Conservation (phyloP, 176 grass and related monocot species). For the Areca catechu region DNA sequence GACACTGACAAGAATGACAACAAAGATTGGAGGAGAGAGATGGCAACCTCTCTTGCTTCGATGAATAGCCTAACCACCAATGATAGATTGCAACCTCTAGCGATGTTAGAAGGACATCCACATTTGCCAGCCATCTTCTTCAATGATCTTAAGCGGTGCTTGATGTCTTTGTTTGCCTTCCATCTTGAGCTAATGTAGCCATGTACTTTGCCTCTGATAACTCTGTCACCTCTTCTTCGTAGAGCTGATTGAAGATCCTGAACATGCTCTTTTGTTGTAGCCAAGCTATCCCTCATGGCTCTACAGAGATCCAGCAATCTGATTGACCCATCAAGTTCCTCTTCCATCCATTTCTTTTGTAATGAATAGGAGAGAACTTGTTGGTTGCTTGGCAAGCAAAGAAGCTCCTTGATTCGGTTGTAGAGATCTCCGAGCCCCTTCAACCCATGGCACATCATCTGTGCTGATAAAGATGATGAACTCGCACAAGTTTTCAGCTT, state of each 20-base stretch:
- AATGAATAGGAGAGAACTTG: constrained; percentile 7
- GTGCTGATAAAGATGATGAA: constrained; percentile 3
- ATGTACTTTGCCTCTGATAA: constrained; percentile 15
- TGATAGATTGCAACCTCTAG: constrained; percentile 7
- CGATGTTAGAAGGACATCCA: neutral
- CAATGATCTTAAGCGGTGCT: constrained; percentile 20
- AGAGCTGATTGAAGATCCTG: constrained; percentile 26
- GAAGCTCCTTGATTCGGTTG: constrained; percentile 19
- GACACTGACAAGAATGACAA: constrained; percentile 19
- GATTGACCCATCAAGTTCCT: constrained; percentile 8
- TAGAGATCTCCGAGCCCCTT: constrained; percentile 5
- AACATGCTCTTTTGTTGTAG: constrained; percentile 18
- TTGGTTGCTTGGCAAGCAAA: constrained; percentile 20
- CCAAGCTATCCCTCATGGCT: constrained; percentile 29
- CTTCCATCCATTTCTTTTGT: constrained; percentile 15
- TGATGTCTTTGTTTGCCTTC: constrained; percentile 24
- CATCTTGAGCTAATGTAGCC: neutral
- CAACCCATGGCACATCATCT: constrained; percentile 8
- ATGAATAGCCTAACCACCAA: constrained; percentile 20
- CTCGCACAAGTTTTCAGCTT: constrained; percentile 12
- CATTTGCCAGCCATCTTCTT: constrained; percentile 1
- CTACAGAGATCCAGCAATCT: constrained; percentile 27
- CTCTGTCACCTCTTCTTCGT: constrained; percentile 29
- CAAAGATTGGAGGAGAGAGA: constrained; percentile 27
- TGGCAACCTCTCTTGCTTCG: constrained; percentile 30